Percentiles rank a stretch among this genome's conserved stretches.
Evolutionary conservation across 768 basidiomycete species (phyloP).

Genomic region (Termitomyces sp.): DNA sequence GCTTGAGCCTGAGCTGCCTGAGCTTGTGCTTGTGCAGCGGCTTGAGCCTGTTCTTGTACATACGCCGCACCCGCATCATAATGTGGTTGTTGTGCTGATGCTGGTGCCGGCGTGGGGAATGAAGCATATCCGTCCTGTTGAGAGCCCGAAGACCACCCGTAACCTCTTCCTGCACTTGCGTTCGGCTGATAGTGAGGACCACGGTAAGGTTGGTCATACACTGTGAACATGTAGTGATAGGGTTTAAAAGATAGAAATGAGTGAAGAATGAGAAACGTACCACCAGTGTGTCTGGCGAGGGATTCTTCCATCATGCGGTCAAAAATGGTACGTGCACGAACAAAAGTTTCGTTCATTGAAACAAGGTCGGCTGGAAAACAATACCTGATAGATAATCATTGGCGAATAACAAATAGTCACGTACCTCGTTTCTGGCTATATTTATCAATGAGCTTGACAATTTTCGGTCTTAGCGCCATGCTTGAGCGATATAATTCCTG

Average conservation of each 20-base stretch:
- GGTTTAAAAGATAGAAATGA: background rate
- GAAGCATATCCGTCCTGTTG: conserved; percentile 30
- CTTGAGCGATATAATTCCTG: conserved; percentile 88
- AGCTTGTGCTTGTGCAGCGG: conserved; percentile 5
- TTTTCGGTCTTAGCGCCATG: conserved; percentile 89
- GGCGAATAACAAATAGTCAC: conserved; percentile 3
- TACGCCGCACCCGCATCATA: conserved; percentile 18
- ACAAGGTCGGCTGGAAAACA: conserved; percentile 73
- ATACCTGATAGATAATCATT: conserved; percentile 16
- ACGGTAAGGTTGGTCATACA: conserved; percentile 44
- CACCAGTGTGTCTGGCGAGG: conserved; percentile 64
- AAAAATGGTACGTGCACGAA: conserved; percentile 83
- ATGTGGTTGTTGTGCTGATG: conserved; percentile 6
- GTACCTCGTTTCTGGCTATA: conserved; percentile 87
- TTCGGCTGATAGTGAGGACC: conserved; percentile 18
- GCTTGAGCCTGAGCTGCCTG: conserved; percentile 12
- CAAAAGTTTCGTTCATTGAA: conserved; percentile 91
- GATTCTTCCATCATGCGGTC: conserved; percentile 94
- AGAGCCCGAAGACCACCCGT: conserved; percentile 43
- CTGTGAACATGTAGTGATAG: conserved; percentile 20
- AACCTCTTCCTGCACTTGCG: conserved; percentile 23
- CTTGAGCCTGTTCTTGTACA: conserved; percentile 14
- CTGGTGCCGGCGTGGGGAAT: conserved; percentile 24
- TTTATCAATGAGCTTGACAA: conserved; percentile 94
- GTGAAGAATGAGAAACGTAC: conserved; percentile 30